Evolutionary conservation across 129 eudicot genomes (phyloP).

Genomic region (Cynara cardunculus): DNA sequence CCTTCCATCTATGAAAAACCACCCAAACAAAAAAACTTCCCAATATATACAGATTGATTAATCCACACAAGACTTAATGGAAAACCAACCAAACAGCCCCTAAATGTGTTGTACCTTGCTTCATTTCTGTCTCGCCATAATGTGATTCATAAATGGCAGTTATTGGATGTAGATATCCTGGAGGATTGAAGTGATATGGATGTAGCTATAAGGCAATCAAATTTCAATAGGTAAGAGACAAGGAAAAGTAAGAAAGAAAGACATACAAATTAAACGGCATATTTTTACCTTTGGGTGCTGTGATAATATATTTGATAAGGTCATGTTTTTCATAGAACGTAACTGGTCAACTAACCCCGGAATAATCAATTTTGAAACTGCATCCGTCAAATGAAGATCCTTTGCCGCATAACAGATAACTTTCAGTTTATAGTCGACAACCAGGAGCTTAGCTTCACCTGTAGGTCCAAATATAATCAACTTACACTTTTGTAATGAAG

Average conservation of each 20-base stretch:
- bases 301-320: constrained; percentile 50
- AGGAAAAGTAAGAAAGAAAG: background rate
- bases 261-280: background rate
- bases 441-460: constrained; percentile 63
- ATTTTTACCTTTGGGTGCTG: constrained; percentile 61
- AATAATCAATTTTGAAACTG: constrained; percentile 66
- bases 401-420: constrained; percentile 82
- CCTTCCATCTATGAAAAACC: too few species aligned
- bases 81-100: too few species aligned
- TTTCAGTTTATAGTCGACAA: constrained; percentile 68
- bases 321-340: constrained; percentile 56
- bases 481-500: constrained; percentile 1
- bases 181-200: constrained; percentile 86
- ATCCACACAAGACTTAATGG: too few species aligned
- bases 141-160: constrained; percentile 72
- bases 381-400: constrained; percentile 47
- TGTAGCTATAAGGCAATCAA: constrained; percentile 53
- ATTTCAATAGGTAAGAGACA: constrained; percentile 1
- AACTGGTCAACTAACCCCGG: constrained; percentile 90
- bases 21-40: too few species aligned
- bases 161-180: constrained; percentile 77
- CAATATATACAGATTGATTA: too few species aligned
- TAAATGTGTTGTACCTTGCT: constrained; percentile 99
- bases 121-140: constrained; percentile 92
- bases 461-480: constrained; percentile 37